phyloP scores from a whole-genome alignment of 2,329 filamentous ascomycete genomes.

The Arthrobotrys iridis region DNA sequence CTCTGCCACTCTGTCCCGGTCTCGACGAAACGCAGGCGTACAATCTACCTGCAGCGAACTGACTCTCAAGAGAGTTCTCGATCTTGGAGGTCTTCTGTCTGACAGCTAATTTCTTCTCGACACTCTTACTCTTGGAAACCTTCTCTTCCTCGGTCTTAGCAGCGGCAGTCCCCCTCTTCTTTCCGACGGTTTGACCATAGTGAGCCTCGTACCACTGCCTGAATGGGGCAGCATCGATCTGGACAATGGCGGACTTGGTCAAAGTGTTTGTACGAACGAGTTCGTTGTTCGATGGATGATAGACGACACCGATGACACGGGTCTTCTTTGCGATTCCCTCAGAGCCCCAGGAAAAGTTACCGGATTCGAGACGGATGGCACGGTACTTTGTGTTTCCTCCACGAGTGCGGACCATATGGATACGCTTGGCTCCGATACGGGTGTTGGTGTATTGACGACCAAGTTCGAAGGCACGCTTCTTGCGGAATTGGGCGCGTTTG shows the following conservation, averaged over 20 bases:
- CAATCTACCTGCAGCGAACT: conserved; percentile 99
- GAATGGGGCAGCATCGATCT: conserved; percentile 98
- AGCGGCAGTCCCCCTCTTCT: conserved; percentile 77
- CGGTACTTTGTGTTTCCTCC: conserved; percentile 99
- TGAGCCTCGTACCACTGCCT: conserved; percentile 99
- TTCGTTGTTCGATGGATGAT: conserved; percentile 99
- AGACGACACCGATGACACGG: conserved; percentile 97
- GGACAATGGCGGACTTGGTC: conserved; percentile 97
- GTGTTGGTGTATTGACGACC: conserved; percentile 99
- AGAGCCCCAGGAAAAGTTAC: conserved; percentile 99
- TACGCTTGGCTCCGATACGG: conserved; percentile 96
- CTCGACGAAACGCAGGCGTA: conserved; percentile 92
- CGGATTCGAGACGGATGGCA: conserved; percentile 95
- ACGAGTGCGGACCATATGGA: conserved; percentile 96
- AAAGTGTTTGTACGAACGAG: conserved; percentile 99
- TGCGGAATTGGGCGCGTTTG: conserved; percentile 94
- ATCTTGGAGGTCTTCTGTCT: conserved; percentile 90
- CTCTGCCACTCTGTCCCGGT: conserved; percentile 95
- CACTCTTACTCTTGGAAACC: conserved; percentile 89
- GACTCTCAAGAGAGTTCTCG: conserved; percentile 89
- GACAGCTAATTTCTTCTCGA: conserved; percentile 95
- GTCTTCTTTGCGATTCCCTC: conserved; percentile 99
- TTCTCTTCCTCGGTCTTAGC: conserved; percentile 69
- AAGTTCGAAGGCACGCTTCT: conserved; percentile 99
- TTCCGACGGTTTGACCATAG: conserved; percentile 91